A percentile compares a stretch with the other conserved stretches of the same genome.
These are phyloP conservation scores for Alternaria triticimaculans DNA, from an alignment of 2,329 filamentous ascomycete species.

Conservation along the genomic window DNA sequence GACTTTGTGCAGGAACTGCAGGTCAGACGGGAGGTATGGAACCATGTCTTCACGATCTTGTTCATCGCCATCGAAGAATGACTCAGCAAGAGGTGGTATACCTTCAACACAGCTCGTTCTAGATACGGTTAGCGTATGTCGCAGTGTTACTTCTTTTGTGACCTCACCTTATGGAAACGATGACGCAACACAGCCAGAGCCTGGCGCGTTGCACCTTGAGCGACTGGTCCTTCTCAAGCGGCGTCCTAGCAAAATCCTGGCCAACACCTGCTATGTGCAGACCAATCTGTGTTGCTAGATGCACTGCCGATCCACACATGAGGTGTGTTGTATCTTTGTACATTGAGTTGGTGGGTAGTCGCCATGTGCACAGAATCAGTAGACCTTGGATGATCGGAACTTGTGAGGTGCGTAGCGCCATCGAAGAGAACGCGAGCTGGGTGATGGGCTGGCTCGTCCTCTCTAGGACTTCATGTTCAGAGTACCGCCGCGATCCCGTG, in stretches of 20 bases:
- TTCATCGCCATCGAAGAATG: conserved; percentile 43
- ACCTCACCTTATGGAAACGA: conserved; percentile 45
- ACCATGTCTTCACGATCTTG: conserved; percentile 42
- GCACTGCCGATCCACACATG: conserved; percentile 50
- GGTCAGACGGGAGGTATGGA: conserved; percentile 36
- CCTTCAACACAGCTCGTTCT: conserved; percentile 44
- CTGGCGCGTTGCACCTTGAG: conserved; percentile 45
- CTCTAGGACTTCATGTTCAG: conserved; percentile 45
- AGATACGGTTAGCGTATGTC: conserved; percentile 14
- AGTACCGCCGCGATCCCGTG: conserved; percentile 48
- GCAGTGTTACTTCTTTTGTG: neutral
- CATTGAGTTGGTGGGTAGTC: conserved; percentile 51
- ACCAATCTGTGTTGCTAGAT: conserved; percentile 52
- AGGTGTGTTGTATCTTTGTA: conserved; percentile 51
- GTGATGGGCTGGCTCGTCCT: conserved; percentile 44
- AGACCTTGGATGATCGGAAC: conserved; percentile 51
- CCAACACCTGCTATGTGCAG: conserved; percentile 49
- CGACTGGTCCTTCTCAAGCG: conserved; percentile 44
- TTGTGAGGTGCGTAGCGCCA: conserved; percentile 45
- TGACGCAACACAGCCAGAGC: conserved; percentile 49
- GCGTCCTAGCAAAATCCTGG: conserved; percentile 50
- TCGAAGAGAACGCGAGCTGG: conserved; percentile 47
- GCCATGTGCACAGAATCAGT: conserved; percentile 51
- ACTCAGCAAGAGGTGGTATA: conserved; percentile 45
- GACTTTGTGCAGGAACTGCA: conserved; percentile 45